A percentile compares a stretch with the other conserved stretches of the same genome.
Evolutionary conservation across 2,329 filamentous ascomycete genomes (phyloP).

Genomic region (Trichoderma sp.): DNA sequence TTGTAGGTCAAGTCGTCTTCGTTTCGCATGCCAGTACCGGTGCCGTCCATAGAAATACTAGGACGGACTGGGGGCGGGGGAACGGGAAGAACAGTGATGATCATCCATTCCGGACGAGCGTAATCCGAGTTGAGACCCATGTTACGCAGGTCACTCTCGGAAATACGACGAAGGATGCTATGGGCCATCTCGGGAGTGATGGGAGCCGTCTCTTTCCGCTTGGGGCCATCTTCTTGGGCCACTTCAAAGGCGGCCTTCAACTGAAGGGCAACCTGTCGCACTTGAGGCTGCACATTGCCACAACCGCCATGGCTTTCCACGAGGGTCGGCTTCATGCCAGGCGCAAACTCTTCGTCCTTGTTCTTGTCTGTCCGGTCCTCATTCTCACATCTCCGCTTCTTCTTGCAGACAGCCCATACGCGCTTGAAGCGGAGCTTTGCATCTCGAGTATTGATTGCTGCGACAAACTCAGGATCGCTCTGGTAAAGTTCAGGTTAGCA

Average conservation of each 20-base stretch:
- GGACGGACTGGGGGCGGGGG: constrained; percentile 93
- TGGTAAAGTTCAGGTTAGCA: constrained; percentile 62
- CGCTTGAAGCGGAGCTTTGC: constrained; percentile 92
- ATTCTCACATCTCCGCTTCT: constrained; percentile 79
- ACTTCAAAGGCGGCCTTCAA: constrained; percentile 73
- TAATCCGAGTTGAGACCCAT: constrained; percentile 95
- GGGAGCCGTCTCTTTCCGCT: constrained; percentile 72
- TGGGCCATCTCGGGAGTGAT: constrained; percentile 84
- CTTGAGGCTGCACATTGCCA: constrained; percentile 83
- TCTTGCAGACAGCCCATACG: constrained; percentile 90
- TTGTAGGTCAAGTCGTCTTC: constrained; percentile 99
- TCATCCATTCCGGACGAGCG: constrained; percentile 97
- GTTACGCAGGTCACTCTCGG: constrained; percentile 74
- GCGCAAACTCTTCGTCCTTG: constrained; percentile 66
- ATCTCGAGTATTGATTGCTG: constrained; percentile 81
- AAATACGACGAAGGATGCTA: constrained; percentile 82
- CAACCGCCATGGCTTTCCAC: constrained; percentile 76
- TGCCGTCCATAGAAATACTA: constrained; percentile 95
- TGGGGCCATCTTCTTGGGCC: constrained; percentile 63
- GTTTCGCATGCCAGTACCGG: constrained; percentile 84
- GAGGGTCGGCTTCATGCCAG: constrained; percentile 53
- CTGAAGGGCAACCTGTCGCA: constrained; percentile 82
- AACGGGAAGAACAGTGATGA: constrained; percentile 90
- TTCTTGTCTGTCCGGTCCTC: constrained; percentile 68
- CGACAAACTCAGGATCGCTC: constrained; percentile 79